Percentiles rank a stretch among this genome's conserved stretches.
phyloP scores from a whole-genome alignment of 2,329 filamentous ascomycete genomes.

The Calonectria crousiana region DNA sequence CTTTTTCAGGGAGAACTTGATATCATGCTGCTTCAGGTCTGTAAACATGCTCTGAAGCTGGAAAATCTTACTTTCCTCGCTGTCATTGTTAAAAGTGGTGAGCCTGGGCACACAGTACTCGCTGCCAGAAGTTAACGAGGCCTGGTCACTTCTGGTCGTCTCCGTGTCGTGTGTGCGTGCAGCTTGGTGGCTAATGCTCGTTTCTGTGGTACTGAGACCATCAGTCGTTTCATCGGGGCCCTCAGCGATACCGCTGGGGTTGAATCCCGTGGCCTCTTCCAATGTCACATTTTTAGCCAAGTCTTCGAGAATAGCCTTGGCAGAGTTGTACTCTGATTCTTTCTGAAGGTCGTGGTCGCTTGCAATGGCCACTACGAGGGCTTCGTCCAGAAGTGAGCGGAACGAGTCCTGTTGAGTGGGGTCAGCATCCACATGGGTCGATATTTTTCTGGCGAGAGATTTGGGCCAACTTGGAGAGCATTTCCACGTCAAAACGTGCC shows the following conservation, averaged over 20 bases:
- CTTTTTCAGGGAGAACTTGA: constrained; percentile 76
- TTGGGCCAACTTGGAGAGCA: background rate
- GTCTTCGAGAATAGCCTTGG: constrained; percentile 71
- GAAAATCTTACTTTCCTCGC: constrained; percentile 71
- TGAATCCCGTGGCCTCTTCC: constrained; percentile 83
- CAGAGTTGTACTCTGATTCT: constrained; percentile 62
- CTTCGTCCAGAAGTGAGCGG: constrained; percentile 80
- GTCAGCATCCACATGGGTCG: constrained; percentile 23
- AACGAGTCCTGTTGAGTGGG: constrained; percentile 70
- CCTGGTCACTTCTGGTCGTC: constrained; percentile 41
- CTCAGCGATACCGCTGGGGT: constrained; percentile 78
- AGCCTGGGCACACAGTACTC: constrained; percentile 43
- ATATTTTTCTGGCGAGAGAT: background rate
- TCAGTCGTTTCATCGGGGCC: constrained; percentile 42
- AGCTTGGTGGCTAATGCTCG: constrained; percentile 43
- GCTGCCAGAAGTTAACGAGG: constrained; percentile 39
- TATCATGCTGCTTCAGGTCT: constrained; percentile 72
- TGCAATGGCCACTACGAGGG: constrained; percentile 80
- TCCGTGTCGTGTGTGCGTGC: constrained; percentile 47
- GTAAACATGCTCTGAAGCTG: constrained; percentile 80
- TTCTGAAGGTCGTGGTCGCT: constrained; percentile 77
- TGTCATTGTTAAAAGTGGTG: constrained; percentile 54
- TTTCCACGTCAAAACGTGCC: background rate
- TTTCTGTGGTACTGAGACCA: constrained; percentile 40
- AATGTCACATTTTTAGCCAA: constrained; percentile 73